Conservation (phyloP, 1,284 basidiomycete genomes). For the Vanrija sp. region DNA sequence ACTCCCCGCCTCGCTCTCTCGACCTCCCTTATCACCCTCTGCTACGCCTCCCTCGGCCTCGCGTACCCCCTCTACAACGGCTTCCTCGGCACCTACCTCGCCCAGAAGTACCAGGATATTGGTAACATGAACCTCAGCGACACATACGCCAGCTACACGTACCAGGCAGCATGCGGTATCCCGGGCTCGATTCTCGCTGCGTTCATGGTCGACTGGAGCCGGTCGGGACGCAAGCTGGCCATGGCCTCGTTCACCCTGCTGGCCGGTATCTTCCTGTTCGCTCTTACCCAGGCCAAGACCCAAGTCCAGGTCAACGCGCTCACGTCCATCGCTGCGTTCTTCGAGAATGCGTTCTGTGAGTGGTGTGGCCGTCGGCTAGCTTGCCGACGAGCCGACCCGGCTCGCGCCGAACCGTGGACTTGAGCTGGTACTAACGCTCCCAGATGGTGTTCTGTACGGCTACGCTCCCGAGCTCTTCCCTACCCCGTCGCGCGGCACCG, state of each 20-base stretch:
- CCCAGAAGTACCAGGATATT: constrained; percentile 22
- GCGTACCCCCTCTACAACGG: constrained; percentile 54
- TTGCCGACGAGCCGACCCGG: constrained; percentile 29
- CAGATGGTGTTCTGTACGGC: constrained; percentile 60
- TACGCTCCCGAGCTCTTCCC: constrained; percentile 66
- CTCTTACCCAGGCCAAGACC: constrained; percentile 59
- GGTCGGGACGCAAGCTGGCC: constrained; percentile 56
- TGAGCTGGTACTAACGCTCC: background rate
- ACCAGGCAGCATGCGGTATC: constrained; percentile 53
- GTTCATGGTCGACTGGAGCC: constrained; percentile 55
- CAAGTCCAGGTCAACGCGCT: constrained; percentile 54
- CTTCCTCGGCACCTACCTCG: constrained; percentile 58
- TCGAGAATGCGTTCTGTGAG: constrained; percentile 49
- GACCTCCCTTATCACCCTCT: constrained; percentile 55
- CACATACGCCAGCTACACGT: constrained; percentile 56
- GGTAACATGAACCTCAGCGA: constrained; percentile 33
- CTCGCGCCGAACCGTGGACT: too few relatives aligned
- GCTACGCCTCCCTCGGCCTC: constrained; percentile 60
- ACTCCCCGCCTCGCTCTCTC: constrained; percentile 55
- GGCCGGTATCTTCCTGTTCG: constrained; percentile 60
- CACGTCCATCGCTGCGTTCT: constrained; percentile 57
- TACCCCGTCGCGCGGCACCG: constrained; percentile 61
- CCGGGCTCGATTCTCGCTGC: constrained; percentile 61
- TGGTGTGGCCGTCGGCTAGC: constrained; percentile 18
- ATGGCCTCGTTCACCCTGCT: constrained; percentile 55